Base-by-base conservation (phyloP, 768 basidiomycete genomes). In the Serendipita sp. region DNA sequence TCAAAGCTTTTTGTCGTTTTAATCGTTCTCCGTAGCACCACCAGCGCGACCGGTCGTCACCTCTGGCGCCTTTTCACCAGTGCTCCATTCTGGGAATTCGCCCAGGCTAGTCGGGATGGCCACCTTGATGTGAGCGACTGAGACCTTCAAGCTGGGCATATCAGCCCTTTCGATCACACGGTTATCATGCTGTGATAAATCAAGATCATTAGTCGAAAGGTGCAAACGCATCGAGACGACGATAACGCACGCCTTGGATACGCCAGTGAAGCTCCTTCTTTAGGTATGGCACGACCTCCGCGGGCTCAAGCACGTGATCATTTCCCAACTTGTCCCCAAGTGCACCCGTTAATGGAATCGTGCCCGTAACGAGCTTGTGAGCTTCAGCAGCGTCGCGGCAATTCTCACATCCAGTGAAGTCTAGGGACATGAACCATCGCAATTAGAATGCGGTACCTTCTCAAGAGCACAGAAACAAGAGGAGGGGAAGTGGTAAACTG, bases 281-380 rank as follows among this genome's bases (percentile, higher is more conserved):
- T 38, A 81, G 70, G 67, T 78, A 81, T 35, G 79, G 76, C 7
- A 69, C 69, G 34, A 81, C 73, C n/a, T 71, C 74, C 13, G 68
- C 68, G 3, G 78, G 77, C 5, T 76, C 72, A 41, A 76, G 71
- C 34, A 77, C 66, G 45, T 66, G 38, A 56, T 65, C 62, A 0
- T 72, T 72, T 24, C 63, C 44, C n/a, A 64, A 30, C 34, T 70
- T 70, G 3, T 71, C 66, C 2, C 67, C 67, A 45, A 81, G 74
- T 2, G 69, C 73, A 0, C 72, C 66, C 48, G 77, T 77, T 37
- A 81, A 71, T 66, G 77, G 78, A 3, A 81, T 76, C 69, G 78
- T 80, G 3, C 78, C 79, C 68, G 79, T 78, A 24, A 72, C 69
- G 30, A 74, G 67, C 18, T 74, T 46, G 30, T 65, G 30, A 11